Evolutionary conservation across 1,139 yeast species (phyloP), one percentile per base, ranked within the genome.

Genomic region (Nakaseomyces bracarensis): DNA sequence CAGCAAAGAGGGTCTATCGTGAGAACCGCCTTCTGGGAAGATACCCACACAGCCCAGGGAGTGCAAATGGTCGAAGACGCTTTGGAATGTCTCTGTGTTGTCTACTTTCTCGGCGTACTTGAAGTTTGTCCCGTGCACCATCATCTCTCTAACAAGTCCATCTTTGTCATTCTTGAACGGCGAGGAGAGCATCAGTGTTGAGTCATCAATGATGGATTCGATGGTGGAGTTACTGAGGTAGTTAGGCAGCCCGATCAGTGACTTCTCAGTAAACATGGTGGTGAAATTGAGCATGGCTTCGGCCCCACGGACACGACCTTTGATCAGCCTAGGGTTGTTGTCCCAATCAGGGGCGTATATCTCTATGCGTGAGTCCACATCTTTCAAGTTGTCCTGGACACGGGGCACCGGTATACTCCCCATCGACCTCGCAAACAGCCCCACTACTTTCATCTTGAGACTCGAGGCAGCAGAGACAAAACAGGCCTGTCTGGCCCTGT

Each of bases 21-120:
- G 91, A n/a, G 86, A 56, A 8, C 60, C 60, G 40, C 89, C 91
- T 63, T 82, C 91, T 1, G 89, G 87, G 51, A 81, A 82, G 39
- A 82, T 79, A 1, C 84, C 85, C 42, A 82, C 68, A 14, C 77
- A 71, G 23, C 76, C 75, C 8, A 77, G 75, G 1, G 61, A 56
- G 45, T 77, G 74, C 49, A 82, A 66, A 50, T 77, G 80, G 42
- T 72, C 69, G 53, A 79, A 82, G 4, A 82, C 89, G 48, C 71
- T 68, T 44, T 76, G 74, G 61, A 80, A 82, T 7, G 79, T 74
- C 11, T 57, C 54, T 42, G 74, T 70, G 51, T 79, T 80, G 51
- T 82, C 83, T 31, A 81, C 69, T 57, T 77, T 79, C 4, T 77
- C 75, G 1, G 89, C 86, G 36, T 68, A 64, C 50, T 74, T 77